Evolutionary conservation across 2,329 filamentous ascomycete genomes (phyloP).

Genomic region (Pseudogymnoascus sp.): DNA sequence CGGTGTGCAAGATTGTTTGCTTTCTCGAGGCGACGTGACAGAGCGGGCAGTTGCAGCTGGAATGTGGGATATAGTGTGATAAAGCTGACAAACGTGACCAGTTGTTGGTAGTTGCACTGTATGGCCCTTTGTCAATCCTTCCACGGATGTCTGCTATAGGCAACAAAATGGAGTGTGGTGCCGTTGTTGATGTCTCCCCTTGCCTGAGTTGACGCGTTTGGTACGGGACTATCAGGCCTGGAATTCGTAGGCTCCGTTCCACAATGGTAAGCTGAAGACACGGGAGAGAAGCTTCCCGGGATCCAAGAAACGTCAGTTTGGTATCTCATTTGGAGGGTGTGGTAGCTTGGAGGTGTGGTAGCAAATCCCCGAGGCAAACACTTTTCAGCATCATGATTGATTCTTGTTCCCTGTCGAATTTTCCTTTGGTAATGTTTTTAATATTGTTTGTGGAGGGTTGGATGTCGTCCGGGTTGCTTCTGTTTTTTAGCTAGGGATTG

Average conservation of each 20-base stretch:
- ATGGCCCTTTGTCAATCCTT: background rate
- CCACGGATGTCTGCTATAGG: background rate
- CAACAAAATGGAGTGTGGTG: background rate
- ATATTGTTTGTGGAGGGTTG: background rate
- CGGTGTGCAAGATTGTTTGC: background rate
- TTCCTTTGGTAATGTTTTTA: background rate
- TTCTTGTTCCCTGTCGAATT: background rate
- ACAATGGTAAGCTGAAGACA: background rate
- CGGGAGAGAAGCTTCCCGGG: background rate
- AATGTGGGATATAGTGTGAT: background rate
- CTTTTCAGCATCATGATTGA: background rate
- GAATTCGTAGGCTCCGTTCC: background rate
- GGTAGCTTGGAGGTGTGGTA: background rate
- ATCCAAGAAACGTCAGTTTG: background rate
- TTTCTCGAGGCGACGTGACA: background rate
- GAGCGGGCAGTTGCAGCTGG: background rate
- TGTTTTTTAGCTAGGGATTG: background rate
- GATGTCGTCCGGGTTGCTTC: background rate
- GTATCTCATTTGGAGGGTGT: background rate
- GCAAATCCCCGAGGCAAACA: conserved; percentile 7
- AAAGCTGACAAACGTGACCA: conserved; percentile 3
- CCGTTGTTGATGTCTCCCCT: background rate
- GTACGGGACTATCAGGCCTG: background rate
- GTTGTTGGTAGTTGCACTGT: background rate
- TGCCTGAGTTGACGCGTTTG: background rate